Percentiles rank a stretch among this genome's conserved stretches.
phyloP scores from a whole-genome alignment of 2,329 filamentous ascomycete species.

The Xylaria sp. region DNA sequence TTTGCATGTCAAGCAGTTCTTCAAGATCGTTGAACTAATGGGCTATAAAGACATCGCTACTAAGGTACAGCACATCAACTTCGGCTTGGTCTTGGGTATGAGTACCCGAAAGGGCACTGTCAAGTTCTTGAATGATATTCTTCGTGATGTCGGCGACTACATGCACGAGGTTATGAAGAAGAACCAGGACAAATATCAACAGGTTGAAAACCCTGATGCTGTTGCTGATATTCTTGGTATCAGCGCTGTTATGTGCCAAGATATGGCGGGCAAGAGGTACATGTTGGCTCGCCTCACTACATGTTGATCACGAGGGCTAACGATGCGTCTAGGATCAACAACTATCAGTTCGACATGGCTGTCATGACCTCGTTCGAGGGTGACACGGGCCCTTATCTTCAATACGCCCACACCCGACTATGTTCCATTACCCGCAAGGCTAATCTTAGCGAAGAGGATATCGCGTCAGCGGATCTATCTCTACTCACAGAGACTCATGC shows the following conservation, averaged over 20 bases:
- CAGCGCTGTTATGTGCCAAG: constrained; percentile 96
- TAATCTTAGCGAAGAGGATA: constrained; percentile 52
- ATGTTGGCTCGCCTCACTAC: constrained; percentile 39
- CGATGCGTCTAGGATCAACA: constrained; percentile 51
- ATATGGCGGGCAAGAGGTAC: constrained; percentile 93
- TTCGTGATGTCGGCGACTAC: constrained; percentile 84
- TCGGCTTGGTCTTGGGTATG: constrained; percentile 77
- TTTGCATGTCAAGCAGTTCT: constrained; percentile 76
- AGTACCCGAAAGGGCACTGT: constrained; percentile 78
- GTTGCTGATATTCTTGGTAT: constrained; percentile 92
- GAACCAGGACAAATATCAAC: constrained; percentile 89
- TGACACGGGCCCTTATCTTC: constrained; percentile 77
- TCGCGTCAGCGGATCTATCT: constrained; percentile 63
- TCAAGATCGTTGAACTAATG: constrained; percentile 80
- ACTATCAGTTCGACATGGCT: constrained; percentile 73
- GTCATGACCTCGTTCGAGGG: constrained; percentile 79
- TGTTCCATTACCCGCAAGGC: constrained; percentile 55
- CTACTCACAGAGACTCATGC: constrained; percentile 69
- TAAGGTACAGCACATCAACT: constrained; percentile 79
- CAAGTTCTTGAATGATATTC: constrained; percentile 68
- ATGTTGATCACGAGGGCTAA: constrained; percentile 47
- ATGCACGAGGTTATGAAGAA: constrained; percentile 98
- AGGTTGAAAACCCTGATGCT: constrained; percentile 83
- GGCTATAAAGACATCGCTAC: constrained; percentile 73
- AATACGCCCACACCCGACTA: constrained; percentile 74